Evolutionary conservation across 1,284 basidiomycete species (phyloP).

Genomic region (Ganoderma meredithae): DNA sequence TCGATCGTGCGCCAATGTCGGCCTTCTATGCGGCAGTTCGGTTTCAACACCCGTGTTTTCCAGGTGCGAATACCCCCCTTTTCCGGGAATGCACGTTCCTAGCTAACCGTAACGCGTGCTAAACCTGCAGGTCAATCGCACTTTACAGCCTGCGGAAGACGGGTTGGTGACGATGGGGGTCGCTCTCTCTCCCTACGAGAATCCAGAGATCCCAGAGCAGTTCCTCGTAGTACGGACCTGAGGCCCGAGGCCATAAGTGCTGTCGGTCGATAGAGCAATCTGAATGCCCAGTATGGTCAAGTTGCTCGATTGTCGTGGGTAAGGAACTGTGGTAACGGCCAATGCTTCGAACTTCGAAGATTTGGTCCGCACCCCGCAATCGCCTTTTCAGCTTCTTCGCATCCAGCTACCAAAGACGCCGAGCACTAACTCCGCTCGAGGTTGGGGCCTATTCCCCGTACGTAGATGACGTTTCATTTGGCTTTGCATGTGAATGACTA

Average conservation of each 20-base stretch:
- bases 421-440: neutral
- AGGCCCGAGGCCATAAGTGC: conserved; percentile 37
- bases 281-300: neutral
- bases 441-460: neutral
- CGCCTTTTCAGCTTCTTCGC: neutral
- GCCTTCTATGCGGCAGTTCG: conserved; percentile 44
- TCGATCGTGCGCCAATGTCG: conserved; percentile 41
- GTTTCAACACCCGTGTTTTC: conserved; percentile 53
- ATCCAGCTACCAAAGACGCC: neutral
- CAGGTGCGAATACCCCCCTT: conserved; percentile 46
- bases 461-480: neutral
- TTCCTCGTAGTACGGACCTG: conserved; percentile 70
- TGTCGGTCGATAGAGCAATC: neutral
- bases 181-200: conserved; percentile 61
- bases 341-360: neutral
- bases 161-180: conserved; percentile 48
- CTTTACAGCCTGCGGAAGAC: conserved; percentile 43
- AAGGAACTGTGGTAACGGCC: neutral
- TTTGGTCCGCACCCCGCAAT: neutral
- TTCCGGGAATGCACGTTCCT: neutral
- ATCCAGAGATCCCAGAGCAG: conserved; percentile 72
- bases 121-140: conserved; percentile 55
- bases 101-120: neutral
- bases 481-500: neutral
- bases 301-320: neutral